Evolutionary conservation across 768 basidiomycete genomes (phyloP), one percentile per base, ranked within the genome.

Genomic region (Tephrocybe sp.): DNA sequence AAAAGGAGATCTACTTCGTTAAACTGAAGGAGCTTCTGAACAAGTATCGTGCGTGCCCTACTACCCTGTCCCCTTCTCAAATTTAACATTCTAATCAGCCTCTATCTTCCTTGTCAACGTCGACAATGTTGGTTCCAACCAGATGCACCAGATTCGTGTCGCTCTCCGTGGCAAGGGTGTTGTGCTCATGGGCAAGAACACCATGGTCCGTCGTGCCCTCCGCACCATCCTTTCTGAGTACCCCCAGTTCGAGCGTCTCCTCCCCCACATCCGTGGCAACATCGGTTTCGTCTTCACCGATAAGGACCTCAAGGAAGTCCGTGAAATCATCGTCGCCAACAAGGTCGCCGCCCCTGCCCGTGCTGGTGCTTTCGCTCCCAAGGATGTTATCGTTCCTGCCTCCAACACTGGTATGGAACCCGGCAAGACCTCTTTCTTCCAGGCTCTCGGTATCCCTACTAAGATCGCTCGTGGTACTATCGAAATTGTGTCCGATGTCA

Each of bases 371-470:
- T 82, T 85, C 62, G 95, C 96, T 30, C 90, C 96, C 65, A 84
- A 83, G 75, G 87, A 98, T 62, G 96, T 98, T 64, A 75, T 74
- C 53, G 89, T 99, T 60, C 93, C 95, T 28, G 92, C 87, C 37
- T 88, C 94, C 53, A 98, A 98, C 86, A 99, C 97, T 48, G 95
- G 95, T 73, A 99, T 99, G 97, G 97, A 98, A 72, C 97, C 97
- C 62, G 97, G 96, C 66, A 99, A 99, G 83, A 99, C 97, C 54
- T 97, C 97, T 62, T 99, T 98, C 92, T 99, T 99, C 92, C 97
- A 99, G 81, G 97, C 97, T 50, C 87, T 99, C 66, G 87, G 89
- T 78, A 95, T 99, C 73, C 96, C 97, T 39, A 99, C 97, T 71
- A 99, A 99, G 84, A 98, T 99, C 59, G 95, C 97, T 44, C 89